phyloP scores from a whole-genome alignment of 1,284 basidiomycete species.

The Exsudoporus floridanus region DNA sequence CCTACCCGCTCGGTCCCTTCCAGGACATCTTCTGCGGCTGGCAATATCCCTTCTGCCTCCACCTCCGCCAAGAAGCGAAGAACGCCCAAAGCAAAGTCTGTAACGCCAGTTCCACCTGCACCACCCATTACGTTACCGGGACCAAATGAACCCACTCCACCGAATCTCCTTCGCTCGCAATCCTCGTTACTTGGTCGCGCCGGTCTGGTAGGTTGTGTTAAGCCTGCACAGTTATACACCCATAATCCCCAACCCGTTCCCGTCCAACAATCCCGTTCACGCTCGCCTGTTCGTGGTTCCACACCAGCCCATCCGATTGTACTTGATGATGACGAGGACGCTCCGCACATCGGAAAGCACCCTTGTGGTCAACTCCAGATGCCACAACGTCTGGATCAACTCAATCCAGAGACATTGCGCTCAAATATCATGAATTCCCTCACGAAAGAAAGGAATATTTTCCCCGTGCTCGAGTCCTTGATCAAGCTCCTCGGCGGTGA shows the following conservation, averaged over 20 bases:
- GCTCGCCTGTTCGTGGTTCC: conserved; percentile 42
- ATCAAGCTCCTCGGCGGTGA: conserved; percentile 48
- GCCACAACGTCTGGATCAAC: conserved; percentile 13
- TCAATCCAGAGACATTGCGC: conserved; percentile 41
- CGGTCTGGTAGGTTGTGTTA: conserved; percentile 63
- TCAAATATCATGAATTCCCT: conserved; percentile 60
- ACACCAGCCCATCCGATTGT: conserved; percentile 65
- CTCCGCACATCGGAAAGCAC: conserved; percentile 9
- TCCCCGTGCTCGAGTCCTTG: conserved; percentile 61
- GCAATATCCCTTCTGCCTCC: not conserved
- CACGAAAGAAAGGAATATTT: conserved; percentile 62
- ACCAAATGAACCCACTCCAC: conserved; percentile 57
- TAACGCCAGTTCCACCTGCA: conserved; percentile 36
- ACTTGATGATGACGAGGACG: conserved; percentile 56
- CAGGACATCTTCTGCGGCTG: conserved; percentile 14
- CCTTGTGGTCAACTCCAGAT: conserved; percentile 4
- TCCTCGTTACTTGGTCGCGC: conserved; percentile 67
- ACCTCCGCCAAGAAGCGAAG: conserved; percentile 23
- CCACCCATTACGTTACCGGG: conserved; percentile 62
- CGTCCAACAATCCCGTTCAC: conserved; percentile 25
- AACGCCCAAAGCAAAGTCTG: conserved; percentile 27
- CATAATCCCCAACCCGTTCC: conserved; percentile 25
- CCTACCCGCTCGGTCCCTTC: conserved; percentile 14
- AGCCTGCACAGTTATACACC: conserved; percentile 49
- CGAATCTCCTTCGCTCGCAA: conserved; percentile 71